Evolutionary conservation across 441 rosid species (phyloP).

Genomic region (Euphorbia celastroides): DNA sequence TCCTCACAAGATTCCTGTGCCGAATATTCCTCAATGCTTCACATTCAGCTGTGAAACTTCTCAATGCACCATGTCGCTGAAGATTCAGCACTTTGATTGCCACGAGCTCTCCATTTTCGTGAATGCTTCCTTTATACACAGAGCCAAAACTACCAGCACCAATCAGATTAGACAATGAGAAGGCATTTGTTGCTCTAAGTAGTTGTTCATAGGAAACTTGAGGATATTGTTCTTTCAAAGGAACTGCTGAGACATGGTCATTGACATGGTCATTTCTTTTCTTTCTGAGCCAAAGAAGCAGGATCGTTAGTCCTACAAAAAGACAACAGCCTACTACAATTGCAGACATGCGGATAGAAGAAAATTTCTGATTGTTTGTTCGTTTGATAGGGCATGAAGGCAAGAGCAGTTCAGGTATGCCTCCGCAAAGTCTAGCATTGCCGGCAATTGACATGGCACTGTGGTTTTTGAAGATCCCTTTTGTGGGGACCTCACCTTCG

Average conservation of each 20-base stretch:
- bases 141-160: conserved; percentile 14
- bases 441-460: not conserved
- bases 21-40: conserved; percentile 6
- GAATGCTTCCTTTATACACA: conserved; percentile 8
- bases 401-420: not conserved
- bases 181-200: conserved; percentile 5
- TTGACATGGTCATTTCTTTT: not conserved
- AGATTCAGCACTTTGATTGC: conserved; percentile 12
- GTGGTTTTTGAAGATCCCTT: not conserved
- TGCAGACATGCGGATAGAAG: not conserved
- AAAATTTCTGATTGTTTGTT: not conserved
- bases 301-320: not conserved
- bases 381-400: not conserved
- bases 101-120: not conserved
- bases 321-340: not conserved
- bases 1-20: conserved; percentile 8
- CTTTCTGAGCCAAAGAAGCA: not conserved
- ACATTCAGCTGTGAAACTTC: conserved; percentile 13
- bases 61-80: not conserved
- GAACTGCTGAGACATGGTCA: not conserved
- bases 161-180: conserved; percentile 4
- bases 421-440: not conserved
- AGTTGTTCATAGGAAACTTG: conserved; percentile 7
- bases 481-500: conserved; percentile 3
- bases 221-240: not conserved